Percentiles rank a stretch among this genome's conserved stretches.
Conservation (phyloP, 192 early-diverging fungal species). For the Helicostylum pulchrum region DNA sequence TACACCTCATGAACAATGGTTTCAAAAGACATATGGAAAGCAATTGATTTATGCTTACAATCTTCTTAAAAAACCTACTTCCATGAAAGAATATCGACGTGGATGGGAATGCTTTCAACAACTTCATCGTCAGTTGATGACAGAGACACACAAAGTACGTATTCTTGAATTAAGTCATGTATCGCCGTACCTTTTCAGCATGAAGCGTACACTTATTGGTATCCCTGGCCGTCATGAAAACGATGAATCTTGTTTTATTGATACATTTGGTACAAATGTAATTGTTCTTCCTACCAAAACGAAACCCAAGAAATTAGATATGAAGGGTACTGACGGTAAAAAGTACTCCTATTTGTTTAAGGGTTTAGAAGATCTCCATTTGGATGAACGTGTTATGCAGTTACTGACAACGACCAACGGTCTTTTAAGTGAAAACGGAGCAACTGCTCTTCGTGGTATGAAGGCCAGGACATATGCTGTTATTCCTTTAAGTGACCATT, state of each 20-base stretch:
- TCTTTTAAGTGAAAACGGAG: constrained; percentile 55
- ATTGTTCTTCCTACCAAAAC: constrained; percentile 82
- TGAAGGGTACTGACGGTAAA: constrained; percentile 56
- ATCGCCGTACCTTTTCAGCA: constrained; percentile 53
- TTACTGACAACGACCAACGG: constrained; percentile 60
- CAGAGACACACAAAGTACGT: constrained; percentile 53
- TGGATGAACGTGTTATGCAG: constrained; percentile 93
- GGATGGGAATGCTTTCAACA: constrained; percentile 58
- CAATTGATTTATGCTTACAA: constrained; percentile 54
- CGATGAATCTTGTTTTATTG: constrained; percentile 36
- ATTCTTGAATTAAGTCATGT: constrained; percentile 54
- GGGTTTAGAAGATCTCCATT: constrained; percentile 87
- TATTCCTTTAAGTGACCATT: constrained; percentile 83
- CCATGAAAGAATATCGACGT: constrained; percentile 42
- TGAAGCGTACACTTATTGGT: constrained; percentile 44
- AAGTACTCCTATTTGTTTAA: constrained; percentile 81
- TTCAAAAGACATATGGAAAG: constrained; percentile 50
- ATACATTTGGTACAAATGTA: constrained; percentile 50
- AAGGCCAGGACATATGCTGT: constrained; percentile 60
- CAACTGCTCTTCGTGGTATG: constrained; percentile 27
- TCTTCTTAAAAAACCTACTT: constrained; percentile 41
- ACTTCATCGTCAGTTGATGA: constrained; percentile 52
- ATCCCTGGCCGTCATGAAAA: constrained; percentile 45
- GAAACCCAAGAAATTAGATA: constrained; percentile 80
- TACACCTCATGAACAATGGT: constrained; percentile 70